Evolutionary conservation across 441 rosid species (phyloP), one percentile per base, ranked within the genome.

Genomic region (Populus hybrid): DNA sequence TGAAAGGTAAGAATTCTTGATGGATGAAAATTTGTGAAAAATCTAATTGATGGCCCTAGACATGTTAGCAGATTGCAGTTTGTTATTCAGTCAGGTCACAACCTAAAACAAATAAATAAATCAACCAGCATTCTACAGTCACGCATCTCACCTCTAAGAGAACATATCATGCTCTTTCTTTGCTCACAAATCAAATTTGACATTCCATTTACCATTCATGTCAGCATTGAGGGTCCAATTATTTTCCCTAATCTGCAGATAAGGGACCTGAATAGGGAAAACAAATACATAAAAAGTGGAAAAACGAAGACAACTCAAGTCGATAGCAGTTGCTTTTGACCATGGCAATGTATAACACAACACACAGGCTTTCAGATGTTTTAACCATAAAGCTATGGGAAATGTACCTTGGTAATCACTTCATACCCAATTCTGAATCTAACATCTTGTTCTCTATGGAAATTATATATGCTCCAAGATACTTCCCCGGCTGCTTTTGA

Each of bases 181-280:
- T 69, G 42, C 80, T 88, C 85, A 95, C 78, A 96, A 87, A 80
- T 94, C 97, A 69, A 78, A 93, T 83, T 97, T 89, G 81, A 93
- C 82, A 34, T 88, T 94, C 97, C 98, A 96, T 89, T 80, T 86
- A 71, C 97, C 96, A 75, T 91, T 88, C 80, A 82, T 71, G 83
- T 92, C 95, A 6, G 89, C 91, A 79, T 90, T 91, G 75, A 95
- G 68, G 36, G 97, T 90, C 99, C 97, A 96, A 77, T 94, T 96
- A 79, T 91, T 96, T 82, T 96, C 99, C 86, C 91, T 89, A 46
- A 96, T 85, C 85, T 93, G 99, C 85, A 94, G 20, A 84, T 96
- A 94, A 10, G 97, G 94, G 36, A 89, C 85, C 97, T 96, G 94
- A 74, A 81, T 81, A 50, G 68, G 21, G 40, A 50, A 78, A 57